Percentiles rank a stretch among this genome's conserved stretches.
Conservation (phyloP, 192 early-diverging fungal genomes). For the Phycomyces blakesleeanus region DNA sequence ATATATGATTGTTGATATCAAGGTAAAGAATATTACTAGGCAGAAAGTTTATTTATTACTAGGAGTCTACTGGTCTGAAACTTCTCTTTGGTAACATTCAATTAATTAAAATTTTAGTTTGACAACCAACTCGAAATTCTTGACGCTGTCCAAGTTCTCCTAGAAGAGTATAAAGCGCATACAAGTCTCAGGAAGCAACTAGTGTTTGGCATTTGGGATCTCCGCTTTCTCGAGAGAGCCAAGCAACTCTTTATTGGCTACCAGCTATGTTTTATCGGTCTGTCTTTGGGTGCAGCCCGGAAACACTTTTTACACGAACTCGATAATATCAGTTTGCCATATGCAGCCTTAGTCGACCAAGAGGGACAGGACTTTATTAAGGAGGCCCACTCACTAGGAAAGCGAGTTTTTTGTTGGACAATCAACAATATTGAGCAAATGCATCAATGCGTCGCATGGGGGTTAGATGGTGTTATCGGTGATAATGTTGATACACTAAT, state of each 20-base stretch:
- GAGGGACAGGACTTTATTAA: slow-evolving; percentile 45
- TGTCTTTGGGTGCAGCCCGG: slow-evolving; percentile 40
- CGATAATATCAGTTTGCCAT: slow-evolving; percentile 42
- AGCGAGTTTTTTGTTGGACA: slow-evolving; percentile 49
- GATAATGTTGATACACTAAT: slow-evolving; percentile 35
- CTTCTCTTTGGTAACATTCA: too few relatives aligned
- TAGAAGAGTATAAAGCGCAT: slow-evolving; percentile 5
- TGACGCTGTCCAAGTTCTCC: slow-evolving; percentile 19
- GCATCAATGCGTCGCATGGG: slow-evolving; percentile 41
- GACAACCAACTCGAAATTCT: slow-evolving; percentile 36
- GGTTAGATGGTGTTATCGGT: slow-evolving; percentile 49
- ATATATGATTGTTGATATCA: slow-evolving; percentile 55
- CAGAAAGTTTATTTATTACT: not conserved
- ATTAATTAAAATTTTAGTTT: too few relatives aligned
- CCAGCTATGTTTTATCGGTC: slow-evolving; percentile 47
- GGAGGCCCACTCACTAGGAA: slow-evolving; percentile 44
- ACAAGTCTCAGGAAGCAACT: slow-evolving; percentile 29
- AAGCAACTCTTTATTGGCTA: slow-evolving; percentile 39
- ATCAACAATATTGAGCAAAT: slow-evolving; percentile 40
- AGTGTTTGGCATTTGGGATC: slow-evolving; percentile 52
- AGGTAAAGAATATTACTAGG: slow-evolving; percentile 33
- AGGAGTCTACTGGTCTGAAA: too few relatives aligned
- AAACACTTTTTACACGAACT: slow-evolving; percentile 38
- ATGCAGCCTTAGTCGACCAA: slow-evolving; percentile 30
- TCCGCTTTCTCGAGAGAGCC: slow-evolving; percentile 44